Evolutionary conservation across 805 yeast genomes (phyloP), one percentile per base, ranked within the genome.

Genomic region (Candida maesae): DNA sequence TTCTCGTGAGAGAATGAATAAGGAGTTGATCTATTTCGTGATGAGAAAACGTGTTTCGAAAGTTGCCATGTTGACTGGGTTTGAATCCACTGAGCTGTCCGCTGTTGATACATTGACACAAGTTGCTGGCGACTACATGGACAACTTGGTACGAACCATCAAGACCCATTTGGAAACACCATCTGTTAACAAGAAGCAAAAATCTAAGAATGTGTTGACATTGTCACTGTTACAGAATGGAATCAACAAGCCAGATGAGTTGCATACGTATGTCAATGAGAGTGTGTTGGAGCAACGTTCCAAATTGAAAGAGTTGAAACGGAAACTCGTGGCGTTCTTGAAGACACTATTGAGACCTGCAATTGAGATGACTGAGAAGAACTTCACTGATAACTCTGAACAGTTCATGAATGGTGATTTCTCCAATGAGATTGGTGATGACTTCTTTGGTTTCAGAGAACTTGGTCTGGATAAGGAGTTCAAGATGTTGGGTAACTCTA

Each of bases 391-490:
- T 58, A 86, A 88, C 55, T 84, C 95, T 54, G 97, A 93, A 49
- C 96, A 91, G 61, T 93, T 90, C 59, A 65, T 91, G 50, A 84
- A 93, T 23, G 99, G 99, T 43, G 97, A 90, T 55, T 93, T 93
- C 60, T 84, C 96, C 1, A 83, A 78, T 53, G 96, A 90, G 46
- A 67, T 93, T 28, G 99, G 98, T 6, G 99, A 91, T 54, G 99
- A 93, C 65, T 93, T 90, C 73, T 95, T 95, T 66, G 99, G 99
- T 0, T 95, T 93, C 70, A 84, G 77, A 58, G 98, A 91, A 50
- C 69, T 93, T 35, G 99, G 99, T 0, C 67, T 93, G 39, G 98
- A 91, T 55, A 86, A 83, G 54, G 99, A 93, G 61, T 84, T 88
- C 60, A 90, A 91, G 10, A 68, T 91, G 58, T 64, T 89, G 36